phyloP scores from a whole-genome alignment of 345 rosid species.

The Arabis hirsuta region DNA sequence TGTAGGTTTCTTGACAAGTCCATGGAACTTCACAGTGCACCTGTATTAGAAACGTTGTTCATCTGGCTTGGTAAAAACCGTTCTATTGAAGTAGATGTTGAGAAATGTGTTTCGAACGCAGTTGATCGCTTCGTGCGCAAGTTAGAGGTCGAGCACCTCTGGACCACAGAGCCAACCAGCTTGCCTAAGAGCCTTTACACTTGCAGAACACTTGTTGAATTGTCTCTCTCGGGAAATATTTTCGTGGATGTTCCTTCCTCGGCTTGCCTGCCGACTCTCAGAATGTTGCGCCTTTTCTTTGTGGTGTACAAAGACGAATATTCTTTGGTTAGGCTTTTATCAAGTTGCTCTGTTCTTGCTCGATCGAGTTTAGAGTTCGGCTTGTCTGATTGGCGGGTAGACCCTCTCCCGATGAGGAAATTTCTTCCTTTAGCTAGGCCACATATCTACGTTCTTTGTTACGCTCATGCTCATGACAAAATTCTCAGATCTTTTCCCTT shows the following conservation, averaged over 20 bases:
- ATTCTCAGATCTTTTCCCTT: background rate
- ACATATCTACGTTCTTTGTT: background rate
- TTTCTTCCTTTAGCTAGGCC: background rate
- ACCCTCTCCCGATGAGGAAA: background rate
- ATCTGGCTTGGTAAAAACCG: background rate
- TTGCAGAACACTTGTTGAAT: conserved; percentile 1
- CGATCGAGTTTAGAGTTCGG: background rate
- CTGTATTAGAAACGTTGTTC: background rate
- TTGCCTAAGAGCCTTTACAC: conserved; percentile 8
- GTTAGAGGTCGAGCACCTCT: background rate
- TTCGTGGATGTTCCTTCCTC: background rate
- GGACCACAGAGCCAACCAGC: background rate
- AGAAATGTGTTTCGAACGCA: background rate
- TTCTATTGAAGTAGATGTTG: no score
- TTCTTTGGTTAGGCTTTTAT: conserved; percentile 2
- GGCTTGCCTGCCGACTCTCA: conserved; percentile 13
- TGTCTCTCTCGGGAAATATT: background rate
- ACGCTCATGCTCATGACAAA: background rate
- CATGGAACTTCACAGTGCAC: background rate
- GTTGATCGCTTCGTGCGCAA: background rate
- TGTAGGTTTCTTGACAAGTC: background rate
- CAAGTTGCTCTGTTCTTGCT: background rate
- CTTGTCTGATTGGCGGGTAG: background rate
- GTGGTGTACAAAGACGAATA: background rate
- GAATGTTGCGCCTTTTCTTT: background rate